Conservation (phyloP, 371 early-diverging fungal species). For the Entomophthora muscae region DNA sequence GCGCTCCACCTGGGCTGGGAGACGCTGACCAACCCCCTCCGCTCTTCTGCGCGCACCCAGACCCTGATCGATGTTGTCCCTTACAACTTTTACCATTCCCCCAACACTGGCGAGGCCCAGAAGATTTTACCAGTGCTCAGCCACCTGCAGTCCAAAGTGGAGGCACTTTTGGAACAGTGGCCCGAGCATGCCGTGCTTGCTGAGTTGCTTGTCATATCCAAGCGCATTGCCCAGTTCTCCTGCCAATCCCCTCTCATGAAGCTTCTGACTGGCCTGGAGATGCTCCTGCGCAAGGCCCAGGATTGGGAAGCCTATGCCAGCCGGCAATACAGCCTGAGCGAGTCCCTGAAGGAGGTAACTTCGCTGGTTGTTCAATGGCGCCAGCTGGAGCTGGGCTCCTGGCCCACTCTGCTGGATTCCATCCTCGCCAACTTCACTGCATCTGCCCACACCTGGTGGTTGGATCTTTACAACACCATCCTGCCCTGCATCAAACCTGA, state of each 20-base stretch:
- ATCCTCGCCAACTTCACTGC: constrained; percentile 52
- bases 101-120: constrained; percentile 53
- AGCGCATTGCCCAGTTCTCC: constrained; percentile 55
- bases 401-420: constrained; percentile 69
- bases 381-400: constrained; percentile 74
- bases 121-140: constrained; percentile 39
- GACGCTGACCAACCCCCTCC: background rate
- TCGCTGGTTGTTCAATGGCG: constrained; percentile 74
- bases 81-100: constrained; percentile 82
- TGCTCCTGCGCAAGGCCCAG: constrained; percentile 66
- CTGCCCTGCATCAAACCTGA: constrained; percentile 7
- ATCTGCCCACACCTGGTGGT: constrained; percentile 67
- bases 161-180: constrained; percentile 55
- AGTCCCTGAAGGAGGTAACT: constrained; percentile 51
- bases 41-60: constrained; percentile 11
- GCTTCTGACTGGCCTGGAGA: constrained; percentile 74
- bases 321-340: constrained; percentile 56
- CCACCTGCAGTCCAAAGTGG: constrained; percentile 39
- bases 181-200: constrained; percentile 78
- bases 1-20: background rate
- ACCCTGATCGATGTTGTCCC: constrained; percentile 20
- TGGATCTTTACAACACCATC: constrained; percentile 54
- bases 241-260: constrained; percentile 75
- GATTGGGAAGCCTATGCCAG: constrained; percentile 92
- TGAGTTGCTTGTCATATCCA: constrained; percentile 43